Conservation (phyloP, 177 flowering plant genomes). For the Vitis hybrid region DNA sequence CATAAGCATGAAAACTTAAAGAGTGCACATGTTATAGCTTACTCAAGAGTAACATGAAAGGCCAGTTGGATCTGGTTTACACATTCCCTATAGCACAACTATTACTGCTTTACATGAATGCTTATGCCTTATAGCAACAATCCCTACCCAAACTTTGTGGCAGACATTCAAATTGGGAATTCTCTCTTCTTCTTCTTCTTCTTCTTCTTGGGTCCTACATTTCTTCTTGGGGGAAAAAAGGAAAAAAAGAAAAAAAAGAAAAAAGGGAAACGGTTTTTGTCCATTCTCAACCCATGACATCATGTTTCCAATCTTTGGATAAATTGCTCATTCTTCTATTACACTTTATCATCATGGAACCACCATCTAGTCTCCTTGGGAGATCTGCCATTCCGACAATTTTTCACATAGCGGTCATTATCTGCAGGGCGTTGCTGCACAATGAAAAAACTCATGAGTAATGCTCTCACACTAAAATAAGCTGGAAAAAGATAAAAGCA, state of each 20-base stretch:
- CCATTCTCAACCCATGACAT: constrained; percentile 1
- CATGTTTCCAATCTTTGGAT: constrained; percentile 6
- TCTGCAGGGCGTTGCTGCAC: constrained; percentile 69
- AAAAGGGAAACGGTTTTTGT: background rate
- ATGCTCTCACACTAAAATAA: background rate
- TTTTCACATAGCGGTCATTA: constrained; percentile 69
- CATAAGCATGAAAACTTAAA: background rate
- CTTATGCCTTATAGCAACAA: too few species aligned
- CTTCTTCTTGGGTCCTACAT: too few species aligned
- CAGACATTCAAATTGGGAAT: background rate
- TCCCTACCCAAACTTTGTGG: too few species aligned
- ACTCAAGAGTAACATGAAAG: background rate
- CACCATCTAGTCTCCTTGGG: constrained; percentile 75
- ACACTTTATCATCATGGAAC: constrained; percentile 65
- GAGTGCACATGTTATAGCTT: background rate
- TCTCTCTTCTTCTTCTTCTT: background rate
- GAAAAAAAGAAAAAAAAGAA: too few species aligned
- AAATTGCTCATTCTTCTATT: constrained; percentile 1
- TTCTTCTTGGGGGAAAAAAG: too few species aligned
- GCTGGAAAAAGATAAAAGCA: background rate
- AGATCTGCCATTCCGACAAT: constrained; percentile 61
- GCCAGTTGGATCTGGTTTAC: background rate
- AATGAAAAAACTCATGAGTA: background rate
- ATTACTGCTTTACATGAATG: constrained; percentile 1
- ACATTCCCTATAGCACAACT: background rate